Conservation (phyloP, 164 flowering plant species). For the Vitis amurensis region DNA sequence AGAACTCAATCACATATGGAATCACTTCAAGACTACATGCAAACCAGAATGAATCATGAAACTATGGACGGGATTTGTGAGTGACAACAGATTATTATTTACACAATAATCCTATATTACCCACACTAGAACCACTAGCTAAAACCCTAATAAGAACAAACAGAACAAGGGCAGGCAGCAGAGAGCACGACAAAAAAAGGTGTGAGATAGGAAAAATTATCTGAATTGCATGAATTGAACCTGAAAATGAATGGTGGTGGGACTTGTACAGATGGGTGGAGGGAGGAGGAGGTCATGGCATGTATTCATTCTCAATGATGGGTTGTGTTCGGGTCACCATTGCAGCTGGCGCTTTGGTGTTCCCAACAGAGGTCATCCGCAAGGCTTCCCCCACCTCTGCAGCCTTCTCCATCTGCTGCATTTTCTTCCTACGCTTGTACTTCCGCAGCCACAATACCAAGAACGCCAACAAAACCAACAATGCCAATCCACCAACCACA, state of each 20-base stretch:
- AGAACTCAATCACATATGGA: slow-evolving; percentile 17
- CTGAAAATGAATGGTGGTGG: slow-evolving; percentile 18
- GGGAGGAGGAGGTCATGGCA: slow-evolving; percentile 28
- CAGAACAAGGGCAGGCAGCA: background rate
- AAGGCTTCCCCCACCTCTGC: slow-evolving; percentile 74
- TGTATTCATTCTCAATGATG: slow-evolving; percentile 49
- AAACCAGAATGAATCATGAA: slow-evolving; percentile 39
- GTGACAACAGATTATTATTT: slow-evolving; percentile 23
- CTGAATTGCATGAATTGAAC: slow-evolving; percentile 27
- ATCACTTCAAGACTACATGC: slow-evolving; percentile 21
- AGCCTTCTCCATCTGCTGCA: slow-evolving; percentile 70
- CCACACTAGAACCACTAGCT: slow-evolving; percentile 23
- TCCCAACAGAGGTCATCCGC: slow-evolving; percentile 46
- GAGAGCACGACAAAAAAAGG: slow-evolving; percentile 24
- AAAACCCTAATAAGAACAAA: slow-evolving; percentile 14
- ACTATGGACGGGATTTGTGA: slow-evolving; percentile 22
- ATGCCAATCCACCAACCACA: slow-evolving; percentile 53
- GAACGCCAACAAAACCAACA: slow-evolving; percentile 40
- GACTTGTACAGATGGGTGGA: slow-evolving; percentile 18
- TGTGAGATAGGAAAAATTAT: slow-evolving; percentile 28
- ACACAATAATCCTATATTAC: slow-evolving; percentile 40
- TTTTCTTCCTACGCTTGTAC: slow-evolving; percentile 42
- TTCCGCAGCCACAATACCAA: slow-evolving; percentile 39
- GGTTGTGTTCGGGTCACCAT: slow-evolving; percentile 57
- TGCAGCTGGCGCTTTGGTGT: slow-evolving; percentile 56